Conservation (phyloP, 768 basidiomycete species). For the Psilocybe tampanensis region DNA sequence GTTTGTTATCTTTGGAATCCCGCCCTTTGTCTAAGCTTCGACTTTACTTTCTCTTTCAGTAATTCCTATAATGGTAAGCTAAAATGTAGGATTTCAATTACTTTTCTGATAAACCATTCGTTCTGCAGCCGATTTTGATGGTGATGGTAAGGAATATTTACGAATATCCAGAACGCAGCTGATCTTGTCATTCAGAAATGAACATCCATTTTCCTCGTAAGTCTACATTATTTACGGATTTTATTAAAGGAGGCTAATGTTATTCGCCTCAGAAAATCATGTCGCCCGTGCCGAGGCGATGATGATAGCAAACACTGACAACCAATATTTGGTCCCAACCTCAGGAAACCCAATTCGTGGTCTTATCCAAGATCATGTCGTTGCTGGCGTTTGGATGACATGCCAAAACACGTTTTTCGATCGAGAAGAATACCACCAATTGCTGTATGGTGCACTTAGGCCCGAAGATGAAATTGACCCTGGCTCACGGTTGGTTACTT, state of each 20-base stretch:
- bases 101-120: not conserved
- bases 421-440: conserved; percentile 93
- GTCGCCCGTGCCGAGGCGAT: conserved; percentile 93
- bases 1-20: conserved; percentile 1
- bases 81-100: not conserved
- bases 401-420: conserved; percentile 93
- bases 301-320: conserved; percentile 96
- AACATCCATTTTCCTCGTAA: conserved; percentile 99
- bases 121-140: conserved; percentile 30
- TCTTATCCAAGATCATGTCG: conserved; percentile 98
- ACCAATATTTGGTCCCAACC: conserved; percentile 98
- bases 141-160: conserved; percentile 29
- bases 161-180: too few relatives aligned
- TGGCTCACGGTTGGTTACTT: conserved; percentile 68
- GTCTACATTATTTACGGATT: conserved; percentile 25
- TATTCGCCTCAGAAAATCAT: conserved; percentile 71
- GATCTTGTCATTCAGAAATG: conserved; percentile 68
- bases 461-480: conserved; percentile 77
- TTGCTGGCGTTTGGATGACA: conserved; percentile 99
- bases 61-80: conserved; percentile 94
- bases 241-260: too few relatives aligned
- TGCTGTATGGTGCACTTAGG: conserved; percentile 91
- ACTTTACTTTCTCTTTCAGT: conserved; percentile 48
- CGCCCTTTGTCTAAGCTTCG: conserved; percentile 15
- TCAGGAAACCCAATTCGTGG: conserved; percentile 98